Base-by-base conservation (phyloP, 1,284 basidiomycete genomes). In the Papiliotrema terrestris region DNA sequence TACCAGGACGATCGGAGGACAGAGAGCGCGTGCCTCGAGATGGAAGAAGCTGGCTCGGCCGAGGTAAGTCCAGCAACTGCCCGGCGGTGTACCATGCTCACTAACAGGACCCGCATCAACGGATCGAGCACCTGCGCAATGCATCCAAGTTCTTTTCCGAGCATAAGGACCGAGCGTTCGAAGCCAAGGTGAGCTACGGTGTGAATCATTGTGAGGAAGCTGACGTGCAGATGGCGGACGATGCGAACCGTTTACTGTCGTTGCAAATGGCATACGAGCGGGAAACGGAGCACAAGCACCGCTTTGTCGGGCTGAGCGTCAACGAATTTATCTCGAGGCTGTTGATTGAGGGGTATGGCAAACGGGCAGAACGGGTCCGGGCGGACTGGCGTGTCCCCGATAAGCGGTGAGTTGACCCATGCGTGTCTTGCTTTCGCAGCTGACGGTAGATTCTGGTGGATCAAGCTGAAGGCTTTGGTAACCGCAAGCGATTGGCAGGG, bases 1-100 rank as follows among this genome's bases (percentile, higher is more conserved):
- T 99, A 95, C 72, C 95, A 95, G 49, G 96, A 99, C 69, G 96
- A 99, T 75, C 82, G 95, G 57, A 82, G 95, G 44, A 87, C 91
- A 8, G 94, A 98, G 67, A 93, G 86, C 69, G 96, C 91, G 0
- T 83, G 89, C 17, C 78, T 98, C 6, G 87, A 84, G 39, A 78
- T 98, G 42, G 88, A 90, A 42, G 93, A 96, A 71, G 89, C 91
- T 15, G 79, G 83, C 6, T 72, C 75, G 37, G 84, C 84, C 73
- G 72, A 72, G 52, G 87, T 88, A 59, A 57, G 83, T 71, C 8
- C 42, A 44, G 20, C 13, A 32, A 6, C 29, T 5, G 29, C 29
- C 29, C 6, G 11, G 29, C 6, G 5, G 29, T 11, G 29, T 32
- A 32, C 9, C n/a, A 63, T 61, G 9, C 13, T 39, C 14, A 20